These are phyloP conservation scores for Heracleum sosnowskyi DNA, from an alignment of 129 eudicot species.

Conservation along the genomic window DNA sequence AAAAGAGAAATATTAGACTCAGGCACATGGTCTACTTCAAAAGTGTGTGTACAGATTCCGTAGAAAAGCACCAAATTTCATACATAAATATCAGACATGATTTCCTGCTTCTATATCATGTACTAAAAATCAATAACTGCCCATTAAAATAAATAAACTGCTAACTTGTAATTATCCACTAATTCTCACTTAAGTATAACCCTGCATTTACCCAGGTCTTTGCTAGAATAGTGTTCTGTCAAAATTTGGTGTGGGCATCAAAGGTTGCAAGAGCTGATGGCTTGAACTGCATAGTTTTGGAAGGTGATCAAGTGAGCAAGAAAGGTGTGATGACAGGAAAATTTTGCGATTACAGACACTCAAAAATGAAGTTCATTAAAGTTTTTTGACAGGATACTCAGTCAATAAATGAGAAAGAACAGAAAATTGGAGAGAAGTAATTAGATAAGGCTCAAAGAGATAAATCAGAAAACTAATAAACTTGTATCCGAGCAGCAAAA, in stretches of 20 bases:
- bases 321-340: conserved; percentile 99
- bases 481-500: conserved; percentile 83
- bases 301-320: conserved; percentile 99
- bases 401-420: conserved; percentile 46
- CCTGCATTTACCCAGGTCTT: conserved; percentile 91
- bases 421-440: conserved; percentile 47
- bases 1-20: too few relatives aligned
- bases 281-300: conserved; percentile 85
- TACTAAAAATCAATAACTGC: too few relatives aligned
- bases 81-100: too few relatives aligned
- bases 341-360: conserved; percentile 78
- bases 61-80: too few relatives aligned
- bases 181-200: conserved; percentile 32
- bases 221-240: conserved; percentile 83
- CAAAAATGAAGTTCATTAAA: conserved; percentile 80
- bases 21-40: too few relatives aligned
- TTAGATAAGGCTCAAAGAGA: conserved; percentile 47
- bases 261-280: conserved; percentile 85
- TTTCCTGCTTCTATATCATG: too few relatives aligned
- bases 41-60: too few relatives aligned
- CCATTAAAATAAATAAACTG: too few relatives aligned
- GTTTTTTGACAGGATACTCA: conserved; percentile 49
- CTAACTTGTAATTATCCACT: too few relatives aligned
- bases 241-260: conserved; percentile 91
- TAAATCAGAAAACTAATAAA: conserved; percentile 59